Conservation (phyloP, 2,329 filamentous ascomycete genomes). For the Pestalotiopsis fici region DNA sequence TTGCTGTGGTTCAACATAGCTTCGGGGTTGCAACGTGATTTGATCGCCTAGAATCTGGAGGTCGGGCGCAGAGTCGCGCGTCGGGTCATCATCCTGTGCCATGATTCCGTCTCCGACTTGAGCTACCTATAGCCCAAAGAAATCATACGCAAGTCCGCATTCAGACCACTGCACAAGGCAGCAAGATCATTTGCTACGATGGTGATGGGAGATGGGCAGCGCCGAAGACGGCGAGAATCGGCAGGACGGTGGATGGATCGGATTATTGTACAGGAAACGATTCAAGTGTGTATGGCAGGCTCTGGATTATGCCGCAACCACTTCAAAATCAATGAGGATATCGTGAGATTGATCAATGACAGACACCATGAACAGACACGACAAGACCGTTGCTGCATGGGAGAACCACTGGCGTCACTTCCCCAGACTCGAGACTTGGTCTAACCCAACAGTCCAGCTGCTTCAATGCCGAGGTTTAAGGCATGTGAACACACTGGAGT, state of each 20-base stretch:
- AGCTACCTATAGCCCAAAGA: background rate
- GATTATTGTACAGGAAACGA: background rate
- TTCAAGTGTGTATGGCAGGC: background rate
- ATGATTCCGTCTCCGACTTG: conserved; percentile 27
- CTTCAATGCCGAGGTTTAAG: background rate
- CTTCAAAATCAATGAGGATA: background rate
- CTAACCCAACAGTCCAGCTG: background rate
- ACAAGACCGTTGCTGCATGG: background rate
- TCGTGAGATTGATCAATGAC: background rate
- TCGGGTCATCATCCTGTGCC: conserved; percentile 39
- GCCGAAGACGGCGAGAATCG: background rate
- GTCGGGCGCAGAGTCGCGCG: conserved; percentile 65
- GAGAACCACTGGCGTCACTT: conserved; percentile 3
- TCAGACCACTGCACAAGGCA: background rate
- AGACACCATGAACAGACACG: background rate
- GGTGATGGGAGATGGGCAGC: background rate
- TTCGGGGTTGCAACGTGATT: conserved; percentile 74
- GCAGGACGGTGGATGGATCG: background rate
- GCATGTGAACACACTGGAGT: background rate
- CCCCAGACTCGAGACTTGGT: background rate
- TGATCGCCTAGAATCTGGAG: conserved; percentile 75
- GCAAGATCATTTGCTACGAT: background rate
- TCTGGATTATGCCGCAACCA: background rate
- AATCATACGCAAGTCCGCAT: background rate
- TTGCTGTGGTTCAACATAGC: conserved; percentile 54